Conservation (phyloP, 1,284 basidiomycete species). For the Vanrija sp. region DNA sequence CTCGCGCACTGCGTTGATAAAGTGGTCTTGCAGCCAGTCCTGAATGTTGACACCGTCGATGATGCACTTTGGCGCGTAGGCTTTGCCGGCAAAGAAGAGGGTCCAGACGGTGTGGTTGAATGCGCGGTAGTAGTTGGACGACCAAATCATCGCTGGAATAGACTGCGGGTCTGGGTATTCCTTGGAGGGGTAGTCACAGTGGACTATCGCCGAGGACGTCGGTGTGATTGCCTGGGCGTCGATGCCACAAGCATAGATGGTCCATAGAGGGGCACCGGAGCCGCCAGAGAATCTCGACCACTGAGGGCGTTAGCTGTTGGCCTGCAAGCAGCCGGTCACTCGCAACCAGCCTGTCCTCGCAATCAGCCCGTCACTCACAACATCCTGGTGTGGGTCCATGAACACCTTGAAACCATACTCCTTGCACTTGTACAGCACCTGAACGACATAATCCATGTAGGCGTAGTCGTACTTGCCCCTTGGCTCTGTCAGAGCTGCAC, state of each 20-base stretch:
- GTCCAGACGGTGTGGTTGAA: conserved; percentile 87
- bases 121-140: conserved; percentile 88
- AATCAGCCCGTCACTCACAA: conserved; percentile 57
- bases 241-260: conserved; percentile 84
- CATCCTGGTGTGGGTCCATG: conserved; percentile 96
- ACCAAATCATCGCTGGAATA: conserved; percentile 93
- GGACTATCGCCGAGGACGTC: conserved; percentile 80
- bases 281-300: conserved; percentile 98
- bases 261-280: conserved; percentile 95
- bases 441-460: conserved; percentile 88
- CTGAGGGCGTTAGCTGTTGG: conserved; percentile 49
- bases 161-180: conserved; percentile 61
- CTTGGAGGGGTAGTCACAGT: conserved; percentile 74
- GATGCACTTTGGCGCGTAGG: conserved; percentile 84
- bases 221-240: conserved; percentile 78
- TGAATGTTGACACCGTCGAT: conserved; percentile 93
- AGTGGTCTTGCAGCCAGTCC: conserved; percentile 86
- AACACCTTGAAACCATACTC: conserved; percentile 91
- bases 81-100: conserved; percentile 86
- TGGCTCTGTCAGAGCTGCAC: not conserved
- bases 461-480: conserved; percentile 87
- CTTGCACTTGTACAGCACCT: conserved; percentile 83
- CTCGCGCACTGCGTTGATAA: conserved; percentile 67
- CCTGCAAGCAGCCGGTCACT: conserved; percentile 45
- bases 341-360: no score